Evolutionary conservation across 2,329 filamentous ascomycete species (phyloP), one percentile per base, ranked within the genome.

Genomic region (Aspergillaceae sp.): DNA sequence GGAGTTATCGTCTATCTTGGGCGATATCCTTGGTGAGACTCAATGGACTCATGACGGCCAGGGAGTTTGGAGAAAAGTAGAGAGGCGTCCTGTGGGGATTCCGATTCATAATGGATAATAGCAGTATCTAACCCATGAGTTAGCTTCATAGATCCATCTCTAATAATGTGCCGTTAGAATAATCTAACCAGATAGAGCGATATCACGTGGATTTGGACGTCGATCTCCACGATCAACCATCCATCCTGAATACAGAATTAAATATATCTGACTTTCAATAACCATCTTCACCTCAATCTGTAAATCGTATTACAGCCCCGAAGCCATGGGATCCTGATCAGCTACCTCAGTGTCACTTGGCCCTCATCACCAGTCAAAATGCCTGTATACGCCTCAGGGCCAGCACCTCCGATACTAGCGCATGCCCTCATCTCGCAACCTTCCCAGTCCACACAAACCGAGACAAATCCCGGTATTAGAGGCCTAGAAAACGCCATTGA

Each of bases 321-420:
- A 19, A 19, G 19, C 19, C 19, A 19, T 19, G 19, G 19, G 19
- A 19, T 2, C 19, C 19, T 19, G 19, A 19, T 19, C 19, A 19
- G 19, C 19, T 19, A 19, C 19, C 19, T 19, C 19, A 19, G 19
- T 19, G 2, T 19, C 19, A 19, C 19, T 19, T 19, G 19, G 2
- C 30, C 30, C 5, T 32, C 30, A 32, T 38, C 2, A 9, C 7
- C 36, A 37, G 26, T 27, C 8, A 38, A 19, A 19, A 19, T 38
- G 36, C 26, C 36, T 35, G 35, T 58, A 19, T 64, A 65, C 34
- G 47, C 53, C n/a, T 48, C 57, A 28, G 56, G 62, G 7, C 59
- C 64, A 34, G 64, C 62, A 32, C 44, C 51, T 6, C 64, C 65
- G 5, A 29, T 60, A 29, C 60, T 67, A 11, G 65, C 64, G 4